These are phyloP conservation scores for Trichoderma asperelloides DNA, from an alignment of 495 filamentous ascomycete genomes.

Conservation along the genomic window DNA sequence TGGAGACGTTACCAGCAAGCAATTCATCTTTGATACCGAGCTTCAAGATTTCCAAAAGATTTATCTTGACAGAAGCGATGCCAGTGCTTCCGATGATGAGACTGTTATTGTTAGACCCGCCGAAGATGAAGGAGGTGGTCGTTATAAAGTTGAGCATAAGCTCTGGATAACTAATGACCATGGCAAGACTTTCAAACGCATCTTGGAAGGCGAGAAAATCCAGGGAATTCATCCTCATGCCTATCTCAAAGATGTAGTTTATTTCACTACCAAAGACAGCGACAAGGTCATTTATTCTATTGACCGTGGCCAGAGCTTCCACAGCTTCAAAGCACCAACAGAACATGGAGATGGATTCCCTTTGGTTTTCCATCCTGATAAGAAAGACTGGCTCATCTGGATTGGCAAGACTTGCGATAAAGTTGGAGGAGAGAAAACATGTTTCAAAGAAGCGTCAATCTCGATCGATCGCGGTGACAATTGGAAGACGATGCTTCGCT, in stretches of 20 bases:
- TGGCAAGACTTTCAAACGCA: constrained; percentile 66
- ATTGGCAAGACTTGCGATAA: constrained; percentile 54
- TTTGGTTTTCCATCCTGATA: constrained; percentile 68
- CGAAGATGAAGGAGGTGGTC: constrained; percentile 19
- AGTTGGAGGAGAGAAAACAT: constrained; percentile 42
- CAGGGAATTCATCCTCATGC: constrained; percentile 60
- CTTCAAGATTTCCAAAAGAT: constrained; percentile 52
- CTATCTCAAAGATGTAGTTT: constrained; percentile 74
- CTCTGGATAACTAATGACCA: constrained; percentile 59
- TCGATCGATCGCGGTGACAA: constrained; percentile 65
- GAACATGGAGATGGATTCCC: constrained; percentile 31
- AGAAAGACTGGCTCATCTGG: constrained; percentile 86
- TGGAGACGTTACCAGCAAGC: constrained; percentile 50
- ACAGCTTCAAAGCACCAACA: constrained; percentile 54
- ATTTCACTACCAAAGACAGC: constrained; percentile 59
- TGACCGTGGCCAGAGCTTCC: constrained; percentile 60
- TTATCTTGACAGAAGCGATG: constrained; percentile 74
- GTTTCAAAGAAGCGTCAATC: constrained; percentile 61
- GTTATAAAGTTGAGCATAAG: neutral
- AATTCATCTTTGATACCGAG: constrained; percentile 48
- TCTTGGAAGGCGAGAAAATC: constrained; percentile 55
- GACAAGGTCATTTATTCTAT: constrained; percentile 67
- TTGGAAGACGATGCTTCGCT: constrained; percentile 60
- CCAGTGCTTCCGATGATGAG: constrained; percentile 58
- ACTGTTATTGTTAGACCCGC: constrained; percentile 74